Evolutionary conservation across 1,284 basidiomycete species (phyloP), one percentile per base, ranked within the genome.

Genomic region (Microstroma glucosiphilum): DNA sequence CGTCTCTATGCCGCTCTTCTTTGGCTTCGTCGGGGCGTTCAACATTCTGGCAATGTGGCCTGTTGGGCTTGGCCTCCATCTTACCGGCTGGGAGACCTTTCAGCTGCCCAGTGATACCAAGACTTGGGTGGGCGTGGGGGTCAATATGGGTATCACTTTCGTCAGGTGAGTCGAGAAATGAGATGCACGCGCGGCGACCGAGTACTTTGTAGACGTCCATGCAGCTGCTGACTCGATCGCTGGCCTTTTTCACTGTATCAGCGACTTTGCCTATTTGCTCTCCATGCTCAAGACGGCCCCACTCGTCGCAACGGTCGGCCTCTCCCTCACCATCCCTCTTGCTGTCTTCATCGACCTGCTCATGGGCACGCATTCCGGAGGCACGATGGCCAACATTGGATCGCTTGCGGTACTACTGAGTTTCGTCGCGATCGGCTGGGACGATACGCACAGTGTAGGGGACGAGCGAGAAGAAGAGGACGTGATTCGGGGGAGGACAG

Each of bases 231-330:
- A 48, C 12, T 48, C 46, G 6, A 48, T 23, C 21, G 12, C 46
- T 17, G 17, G 46, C 23, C 23, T 25, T 19, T 3, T 8, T 30
- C 23, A 41, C 30, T 3, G 9, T 37, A 4, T 37, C 30, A 64
- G 62, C 40, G 63, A 69, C 46, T 59, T 70, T 53, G 64, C 63
- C 49, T 80, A 78, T 58, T 66, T 79, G 40, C 62, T 75, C 63
- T 91, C 94, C 6, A 96, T 97, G 92, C 85, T 98, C 66, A 96
- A 96, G 83, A 96, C 93, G 1, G 94, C 92, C 2, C 94, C 78
- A 15, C 58, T 80, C 68, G 89, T 94, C 23, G 92, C 91, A 13
- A 98, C 94, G 0, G 84, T 98, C 63, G 94, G 96, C 17, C 84
- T 98, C 19, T 91, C 89, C 61, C 84, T 98, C n/a, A 97, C 96